Evolutionary conservation across 495 filamentous ascomycete genomes (phyloP).

Genomic region (Thermothielavioides terrestris): DNA sequence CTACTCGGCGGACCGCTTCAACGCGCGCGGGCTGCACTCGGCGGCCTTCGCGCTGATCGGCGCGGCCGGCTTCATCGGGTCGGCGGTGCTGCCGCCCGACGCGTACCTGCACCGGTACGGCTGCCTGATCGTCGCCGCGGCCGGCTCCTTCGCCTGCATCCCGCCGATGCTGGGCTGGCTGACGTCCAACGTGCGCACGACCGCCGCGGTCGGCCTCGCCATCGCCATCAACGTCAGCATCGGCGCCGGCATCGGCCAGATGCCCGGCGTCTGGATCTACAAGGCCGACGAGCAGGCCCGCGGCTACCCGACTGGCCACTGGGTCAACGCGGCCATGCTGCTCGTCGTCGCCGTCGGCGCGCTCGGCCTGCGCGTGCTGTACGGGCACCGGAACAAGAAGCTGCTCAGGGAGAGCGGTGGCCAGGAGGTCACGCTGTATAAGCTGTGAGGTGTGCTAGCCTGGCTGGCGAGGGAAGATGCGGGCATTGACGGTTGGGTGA

Average conservation of each 20-base stretch:
- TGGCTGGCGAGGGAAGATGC: too few species aligned
- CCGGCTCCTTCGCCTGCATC: conserved; percentile 47
- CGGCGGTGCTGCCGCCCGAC: conserved; percentile 52
- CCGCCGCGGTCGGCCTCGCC: conserved; percentile 54
- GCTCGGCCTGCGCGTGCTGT: conserved; percentile 31
- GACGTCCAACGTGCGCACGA: conserved; percentile 56
- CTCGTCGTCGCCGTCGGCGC: conserved; percentile 36
- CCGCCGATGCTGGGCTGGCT: conserved; percentile 63
- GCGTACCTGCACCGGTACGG: conserved; percentile 53
- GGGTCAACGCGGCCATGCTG: conserved; percentile 40
- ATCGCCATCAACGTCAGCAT: conserved; percentile 61
- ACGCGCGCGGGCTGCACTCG: conserved; percentile 53
- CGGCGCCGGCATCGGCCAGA: conserved; percentile 56
- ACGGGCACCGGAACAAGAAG: conserved; percentile 32
- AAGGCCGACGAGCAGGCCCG: conserved; percentile 48
- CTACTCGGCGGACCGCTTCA: conserved; percentile 60
- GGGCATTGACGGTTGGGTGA: too few species aligned
- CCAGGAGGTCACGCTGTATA: conserved; percentile 18
- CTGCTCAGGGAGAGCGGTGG: conserved; percentile 19
- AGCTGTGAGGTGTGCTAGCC: conserved; percentile 3
- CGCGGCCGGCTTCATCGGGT: conserved; percentile 57
- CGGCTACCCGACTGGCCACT: conserved; percentile 62
- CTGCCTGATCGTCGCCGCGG: conserved; percentile 57
- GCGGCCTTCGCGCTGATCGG: conserved; percentile 51
- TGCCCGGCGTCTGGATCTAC: conserved; percentile 67